Evolutionary conservation across 306 rosid genomes (phyloP).

Genomic region (Pachyrhizus erosus): DNA sequence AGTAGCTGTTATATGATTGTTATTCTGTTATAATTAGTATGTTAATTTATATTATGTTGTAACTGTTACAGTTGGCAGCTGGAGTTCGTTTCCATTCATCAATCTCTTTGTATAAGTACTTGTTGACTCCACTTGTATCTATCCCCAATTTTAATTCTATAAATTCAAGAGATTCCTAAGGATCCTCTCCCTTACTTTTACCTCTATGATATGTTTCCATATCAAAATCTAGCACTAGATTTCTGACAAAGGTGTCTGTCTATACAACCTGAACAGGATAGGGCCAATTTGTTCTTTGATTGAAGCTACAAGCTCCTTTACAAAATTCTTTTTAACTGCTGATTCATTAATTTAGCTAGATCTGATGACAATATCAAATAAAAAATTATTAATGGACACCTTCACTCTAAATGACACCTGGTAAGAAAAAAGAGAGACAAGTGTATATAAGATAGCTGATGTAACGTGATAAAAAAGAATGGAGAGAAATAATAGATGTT

Average conservation of each 20-base stretch:
- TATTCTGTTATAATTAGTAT: neutral
- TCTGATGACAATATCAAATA: neutral
- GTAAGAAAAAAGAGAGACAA: no score
- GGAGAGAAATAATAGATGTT: neutral
- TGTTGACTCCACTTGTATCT: neutral
- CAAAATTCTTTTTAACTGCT: neutral
- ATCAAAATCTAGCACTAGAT: neutral
- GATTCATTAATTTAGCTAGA: neutral
- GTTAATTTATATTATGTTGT: neutral
- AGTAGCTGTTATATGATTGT: neutral
- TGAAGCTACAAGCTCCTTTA: neutral
- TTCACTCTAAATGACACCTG: no score
- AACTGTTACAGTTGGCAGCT: neutral
- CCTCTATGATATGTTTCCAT: neutral
- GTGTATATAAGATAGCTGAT: no score
- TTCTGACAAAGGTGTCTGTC: neutral
- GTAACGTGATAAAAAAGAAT: no score
- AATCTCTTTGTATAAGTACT: neutral
- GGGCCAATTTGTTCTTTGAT: neutral
- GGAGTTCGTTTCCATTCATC: neutral
- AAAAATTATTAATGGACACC: neutral
- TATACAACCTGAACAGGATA: neutral
- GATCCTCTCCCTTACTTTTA: neutral
- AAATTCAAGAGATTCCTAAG: neutral
- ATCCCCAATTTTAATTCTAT: neutral